phyloP scores from a whole-genome alignment of 1,284 basidiomycete genomes.

The Schizophyllum amplum region DNA sequence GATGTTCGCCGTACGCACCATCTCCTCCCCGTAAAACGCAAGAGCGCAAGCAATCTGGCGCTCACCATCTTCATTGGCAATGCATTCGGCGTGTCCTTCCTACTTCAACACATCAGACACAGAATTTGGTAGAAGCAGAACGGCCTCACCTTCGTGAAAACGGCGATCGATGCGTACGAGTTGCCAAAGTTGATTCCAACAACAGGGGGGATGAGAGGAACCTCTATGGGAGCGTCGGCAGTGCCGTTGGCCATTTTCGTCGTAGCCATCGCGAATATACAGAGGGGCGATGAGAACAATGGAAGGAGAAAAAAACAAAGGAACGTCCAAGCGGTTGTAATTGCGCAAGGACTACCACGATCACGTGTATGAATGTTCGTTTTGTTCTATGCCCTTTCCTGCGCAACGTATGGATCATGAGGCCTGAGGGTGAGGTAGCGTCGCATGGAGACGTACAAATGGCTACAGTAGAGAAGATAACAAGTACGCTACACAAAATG shows the following conservation, averaged over 20 bases:
- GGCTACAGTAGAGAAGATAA: no score
- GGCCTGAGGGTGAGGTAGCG: no score
- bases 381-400: no score
- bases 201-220: constrained; percentile 40
- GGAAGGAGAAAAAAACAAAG: not conserved
- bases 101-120: constrained; percentile 21
- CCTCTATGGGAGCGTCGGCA: constrained; percentile 17
- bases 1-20: constrained; percentile 41
- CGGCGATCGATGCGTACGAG: constrained; percentile 90
- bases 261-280: constrained; percentile 1
- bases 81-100: constrained; percentile 88
- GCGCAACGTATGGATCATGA: no score
- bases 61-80: constrained; percentile 98
- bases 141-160: constrained; percentile 78
- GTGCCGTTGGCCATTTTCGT: constrained; percentile 24
- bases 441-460: no score
- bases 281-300: not conserved
- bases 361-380: no score
- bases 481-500: not conserved
- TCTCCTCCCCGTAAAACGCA: constrained; percentile 87
- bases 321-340: no score
- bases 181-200: constrained; percentile 98
- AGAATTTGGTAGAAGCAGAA: constrained; percentile 1
- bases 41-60: constrained; percentile 95
- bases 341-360: no score